Conservation (phyloP, 768 basidiomycete species). For the Amanita subjunquillea region DNA sequence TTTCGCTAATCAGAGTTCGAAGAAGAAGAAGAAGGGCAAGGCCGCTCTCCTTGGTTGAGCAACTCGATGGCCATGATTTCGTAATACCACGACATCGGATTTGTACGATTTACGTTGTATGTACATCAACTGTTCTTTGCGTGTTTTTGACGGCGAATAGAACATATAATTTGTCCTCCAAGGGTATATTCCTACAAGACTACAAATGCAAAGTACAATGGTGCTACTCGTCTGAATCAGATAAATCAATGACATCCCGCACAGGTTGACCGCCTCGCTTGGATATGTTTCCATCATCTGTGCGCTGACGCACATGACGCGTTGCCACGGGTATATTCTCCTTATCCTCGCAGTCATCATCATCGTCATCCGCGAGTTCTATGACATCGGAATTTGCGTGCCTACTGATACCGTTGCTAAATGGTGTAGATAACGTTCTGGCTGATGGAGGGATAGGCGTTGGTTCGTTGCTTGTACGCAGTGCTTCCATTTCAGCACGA, state of each 20-base stretch:
- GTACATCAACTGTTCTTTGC: constrained; percentile 8
- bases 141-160: constrained; percentile 6
- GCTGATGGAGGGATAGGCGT: neutral
- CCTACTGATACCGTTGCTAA: neutral
- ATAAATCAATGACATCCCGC: constrained; percentile 50
- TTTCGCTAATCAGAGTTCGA: constrained; percentile 50
- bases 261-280: neutral
- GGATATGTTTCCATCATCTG: neutral
- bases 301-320: constrained; percentile 5
- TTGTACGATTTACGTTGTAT: constrained; percentile 6
- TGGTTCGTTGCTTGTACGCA: neutral
- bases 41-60: constrained; percentile 51
- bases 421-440: neutral
- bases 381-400: constrained; percentile 1
- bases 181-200: neutral
- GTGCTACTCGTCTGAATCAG: constrained; percentile 29
- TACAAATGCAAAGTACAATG: neutral
- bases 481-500: constrained; percentile 20
- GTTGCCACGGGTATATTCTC: constrained; percentile 7
- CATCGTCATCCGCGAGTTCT: constrained; percentile 3
- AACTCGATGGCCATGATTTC: constrained; percentile 7
- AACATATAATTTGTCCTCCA: constrained; percentile 1
- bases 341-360: constrained; percentile 5
- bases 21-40: constrained; percentile 83
- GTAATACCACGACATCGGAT: constrained; percentile 4